These are phyloP conservation scores for Pestalotiopsis sp. DNA, from an alignment of 2,329 filamentous ascomycete genomes.

Conservation along the genomic window DNA sequence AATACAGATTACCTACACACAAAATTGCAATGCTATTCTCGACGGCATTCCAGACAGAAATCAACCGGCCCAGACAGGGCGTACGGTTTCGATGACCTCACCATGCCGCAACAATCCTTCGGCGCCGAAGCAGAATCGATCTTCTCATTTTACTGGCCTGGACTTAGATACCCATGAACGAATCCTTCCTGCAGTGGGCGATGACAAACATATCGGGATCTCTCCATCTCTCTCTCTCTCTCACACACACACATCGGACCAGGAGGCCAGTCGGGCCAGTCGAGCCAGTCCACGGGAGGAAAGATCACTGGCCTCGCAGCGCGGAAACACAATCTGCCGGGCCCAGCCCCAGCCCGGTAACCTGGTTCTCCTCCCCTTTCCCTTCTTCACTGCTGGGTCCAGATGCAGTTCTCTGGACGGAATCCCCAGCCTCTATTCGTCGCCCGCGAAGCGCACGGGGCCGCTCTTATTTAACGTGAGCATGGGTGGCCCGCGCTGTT, in stretches of 20 bases:
- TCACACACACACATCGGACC: too few relatives aligned
- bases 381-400: background rate
- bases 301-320: too few relatives aligned
- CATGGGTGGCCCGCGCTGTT: background rate
- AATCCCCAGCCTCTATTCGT: background rate
- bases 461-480: background rate
- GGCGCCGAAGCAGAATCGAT: background rate
- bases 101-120: background rate
- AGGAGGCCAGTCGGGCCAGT: too few relatives aligned
- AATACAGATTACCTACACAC: background rate
- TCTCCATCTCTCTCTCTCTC: too few relatives aligned
- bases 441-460: background rate
- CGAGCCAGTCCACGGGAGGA: too few relatives aligned
- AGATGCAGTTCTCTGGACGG: background rate
- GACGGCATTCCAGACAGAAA: background rate
- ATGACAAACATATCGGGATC: background rate
- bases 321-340: too few relatives aligned
- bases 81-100: background rate
- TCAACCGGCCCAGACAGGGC: background rate
- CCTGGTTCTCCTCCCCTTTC: background rate
- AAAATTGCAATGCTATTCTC: background rate
- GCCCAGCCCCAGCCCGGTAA: background rate
- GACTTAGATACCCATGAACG: background rate
- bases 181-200: background rate
- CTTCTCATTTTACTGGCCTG: background rate